Evolutionary conservation across 345 rosid species (phyloP).

Genomic region (Lepidium africanum): DNA sequence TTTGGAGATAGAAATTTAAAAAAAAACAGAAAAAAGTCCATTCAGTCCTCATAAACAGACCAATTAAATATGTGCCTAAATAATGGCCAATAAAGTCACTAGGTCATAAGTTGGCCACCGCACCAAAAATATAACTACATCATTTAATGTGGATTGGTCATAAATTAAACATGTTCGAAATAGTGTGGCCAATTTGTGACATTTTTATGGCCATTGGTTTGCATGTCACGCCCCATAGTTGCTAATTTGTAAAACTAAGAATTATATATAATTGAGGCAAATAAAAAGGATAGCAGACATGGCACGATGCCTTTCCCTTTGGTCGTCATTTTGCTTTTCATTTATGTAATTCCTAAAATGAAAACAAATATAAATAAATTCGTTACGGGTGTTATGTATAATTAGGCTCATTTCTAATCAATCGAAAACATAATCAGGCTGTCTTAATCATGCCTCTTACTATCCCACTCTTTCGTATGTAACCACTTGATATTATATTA

Average conservation of each 20-base stretch:
- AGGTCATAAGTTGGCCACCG: not conserved
- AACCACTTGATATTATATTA: slow-evolving; percentile 7
- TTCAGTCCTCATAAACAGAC: not conserved
- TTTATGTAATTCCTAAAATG: not conserved
- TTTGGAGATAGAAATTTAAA: too few species aligned
- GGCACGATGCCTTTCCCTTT: not conserved
- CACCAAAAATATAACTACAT: not conserved
- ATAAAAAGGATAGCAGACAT: not conserved
- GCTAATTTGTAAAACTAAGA: not conserved
- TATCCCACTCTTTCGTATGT: slow-evolving; percentile 3
- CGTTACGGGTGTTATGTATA: not conserved
- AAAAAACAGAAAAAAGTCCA: not conserved
- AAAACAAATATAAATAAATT: not conserved
- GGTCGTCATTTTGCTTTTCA: not conserved
- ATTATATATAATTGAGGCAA: not conserved
- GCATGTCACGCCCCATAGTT: not conserved
- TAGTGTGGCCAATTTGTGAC: not conserved
- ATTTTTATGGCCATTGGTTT: not conserved
- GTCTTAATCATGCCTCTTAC: slow-evolving; percentile 21
- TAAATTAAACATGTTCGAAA: not conserved
- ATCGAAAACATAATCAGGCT: slow-evolving; percentile 12
- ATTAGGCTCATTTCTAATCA: slow-evolving; percentile 12
- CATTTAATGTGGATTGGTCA: not conserved
- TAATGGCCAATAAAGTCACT: not conserved
- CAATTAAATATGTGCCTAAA: not conserved